A percentile compares a stretch with the other conserved stretches of the same genome.
These are phyloP conservation scores for Nematocida sp. DNA, from an alignment of 371 early-diverging fungal species.

Conservation along the genomic window DNA sequence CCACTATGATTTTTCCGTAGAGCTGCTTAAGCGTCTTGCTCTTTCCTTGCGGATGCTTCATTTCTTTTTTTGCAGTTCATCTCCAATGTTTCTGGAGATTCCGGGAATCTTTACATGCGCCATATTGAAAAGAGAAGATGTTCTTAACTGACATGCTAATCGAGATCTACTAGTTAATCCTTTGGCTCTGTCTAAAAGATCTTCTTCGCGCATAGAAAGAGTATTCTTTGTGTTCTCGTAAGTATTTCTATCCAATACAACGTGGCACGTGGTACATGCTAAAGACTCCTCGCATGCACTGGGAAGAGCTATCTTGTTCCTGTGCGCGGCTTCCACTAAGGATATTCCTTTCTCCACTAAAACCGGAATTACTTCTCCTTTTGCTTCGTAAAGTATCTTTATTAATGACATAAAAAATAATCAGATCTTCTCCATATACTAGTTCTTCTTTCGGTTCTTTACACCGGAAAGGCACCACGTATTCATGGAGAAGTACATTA, in stretches of 20 bases:
- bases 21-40: slow-evolving; percentile 58
- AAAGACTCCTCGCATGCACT: slow-evolving; percentile 92
- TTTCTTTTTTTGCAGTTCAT: slow-evolving; percentile 71
- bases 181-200: slow-evolving; percentile 95
- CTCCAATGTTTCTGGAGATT: slow-evolving; percentile 87
- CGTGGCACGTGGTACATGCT: slow-evolving; percentile 74
- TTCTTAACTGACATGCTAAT: slow-evolving; percentile 86
- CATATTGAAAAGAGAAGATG: slow-evolving; percentile 77
- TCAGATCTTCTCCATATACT: not conserved
- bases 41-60: slow-evolving; percentile 4
- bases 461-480: not conserved
- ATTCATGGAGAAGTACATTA: not conserved
- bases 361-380: slow-evolving; percentile 22
- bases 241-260: slow-evolving; percentile 77
- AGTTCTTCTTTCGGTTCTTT: not conserved
- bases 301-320: slow-evolving; percentile 86
- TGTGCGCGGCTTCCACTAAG: slow-evolving; percentile 85
- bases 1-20: slow-evolving; percentile 16
- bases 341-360: slow-evolving; percentile 70
- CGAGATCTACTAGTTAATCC: slow-evolving; percentile 90
- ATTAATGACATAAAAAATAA: slow-evolving; percentile 38
- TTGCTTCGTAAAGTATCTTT: slow-evolving; percentile 18
- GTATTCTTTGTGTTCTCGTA: slow-evolving; percentile 77
- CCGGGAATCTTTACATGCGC: slow-evolving; percentile 80
- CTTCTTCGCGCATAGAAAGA: slow-evolving; percentile 93